These are phyloP conservation scores for Exophiala spinifera DNA, from an alignment of 2,329 filamentous ascomycete genomes.

Conservation along the genomic window DNA sequence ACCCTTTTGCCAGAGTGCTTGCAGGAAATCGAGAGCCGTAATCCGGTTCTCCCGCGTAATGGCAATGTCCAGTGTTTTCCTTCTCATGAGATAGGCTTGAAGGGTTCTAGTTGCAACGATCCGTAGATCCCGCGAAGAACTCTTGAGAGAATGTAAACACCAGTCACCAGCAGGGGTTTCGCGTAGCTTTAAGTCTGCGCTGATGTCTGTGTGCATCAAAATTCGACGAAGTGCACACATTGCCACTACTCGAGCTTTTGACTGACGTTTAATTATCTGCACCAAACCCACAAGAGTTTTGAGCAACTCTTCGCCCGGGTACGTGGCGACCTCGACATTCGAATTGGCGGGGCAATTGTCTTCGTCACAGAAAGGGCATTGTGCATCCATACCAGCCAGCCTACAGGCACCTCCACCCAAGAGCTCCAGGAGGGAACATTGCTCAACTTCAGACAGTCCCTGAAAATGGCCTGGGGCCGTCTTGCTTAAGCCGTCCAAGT, in stretches of 20 bases:
- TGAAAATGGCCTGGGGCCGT: constrained; percentile 46
- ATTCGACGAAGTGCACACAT: constrained; percentile 70
- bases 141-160: constrained; percentile 76
- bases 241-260: constrained; percentile 63
- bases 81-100: constrained; percentile 57
- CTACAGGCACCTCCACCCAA: constrained; percentile 60
- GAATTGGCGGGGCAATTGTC: constrained; percentile 25
- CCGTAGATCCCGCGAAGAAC: constrained; percentile 79
- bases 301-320: constrained; percentile 37
- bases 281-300: constrained; percentile 44
- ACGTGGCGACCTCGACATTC: neutral
- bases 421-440: constrained; percentile 53
- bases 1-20: constrained; percentile 67
- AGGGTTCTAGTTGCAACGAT: constrained; percentile 72
- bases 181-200: constrained; percentile 63
- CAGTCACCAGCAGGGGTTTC: constrained; percentile 70
- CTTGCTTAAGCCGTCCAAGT: constrained; percentile 41
- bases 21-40: constrained; percentile 67
- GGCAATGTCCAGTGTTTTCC: constrained; percentile 45
- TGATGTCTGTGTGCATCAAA: constrained; percentile 62
- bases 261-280: constrained; percentile 46
- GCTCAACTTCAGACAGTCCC: constrained; percentile 47
- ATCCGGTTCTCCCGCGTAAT: constrained; percentile 63
- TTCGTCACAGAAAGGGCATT: constrained; percentile 40
- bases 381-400: constrained; percentile 11